Base-by-base conservation (phyloP, 2,329 filamentous ascomycete species). In the Fusarium beomiforme region DNA sequence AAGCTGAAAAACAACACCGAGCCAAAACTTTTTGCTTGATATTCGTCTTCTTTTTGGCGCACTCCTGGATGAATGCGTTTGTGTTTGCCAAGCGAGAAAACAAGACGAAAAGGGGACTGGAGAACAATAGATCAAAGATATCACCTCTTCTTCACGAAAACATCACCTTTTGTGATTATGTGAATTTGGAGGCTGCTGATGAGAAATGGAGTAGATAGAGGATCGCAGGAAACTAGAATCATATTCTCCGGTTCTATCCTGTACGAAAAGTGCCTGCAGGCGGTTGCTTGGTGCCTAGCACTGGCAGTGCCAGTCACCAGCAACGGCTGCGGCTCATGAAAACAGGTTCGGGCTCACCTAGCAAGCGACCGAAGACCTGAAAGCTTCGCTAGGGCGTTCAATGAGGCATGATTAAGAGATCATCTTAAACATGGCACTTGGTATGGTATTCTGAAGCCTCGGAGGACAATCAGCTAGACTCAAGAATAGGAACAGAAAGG, bases 11-110 rank as follows among this genome's bases (percentile, higher is more conserved):
- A 39, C 36, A 53, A 24, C 19, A 23, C 34, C 17, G 56, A 59
- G 56, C 49, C 39, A 33, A 53, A 23, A 43, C 42, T 66, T 44
- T 43, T 21, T 47, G 53, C 36, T 59, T 39, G 36, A 31, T 34
- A 23, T 64, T 49, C 21, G 64, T 56, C 43, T 37, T 39, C 23
- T 36, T 36, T 59, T 65, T 61, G 54, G 26, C 16, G 34, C 47
- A 19, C 37, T 24, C 41, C 14, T 51, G 24, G 23, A 34, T 24
- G 24, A 47, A 49, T 47, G 26, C 16, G 14, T 36, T 19, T 43
- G 34, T 55, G 60, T 56, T 72, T 72, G 69, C 31, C 69, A 70
- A 72, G 47, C 49, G 13, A n/a, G 34, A 37, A 41, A 29, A 56
- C 49, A 53, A 42, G 53, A 67, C 39, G 13, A 26, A 54, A 21